Conservation (phyloP, 2,329 filamentous ascomycete species). For the Botrytis porri region DNA sequence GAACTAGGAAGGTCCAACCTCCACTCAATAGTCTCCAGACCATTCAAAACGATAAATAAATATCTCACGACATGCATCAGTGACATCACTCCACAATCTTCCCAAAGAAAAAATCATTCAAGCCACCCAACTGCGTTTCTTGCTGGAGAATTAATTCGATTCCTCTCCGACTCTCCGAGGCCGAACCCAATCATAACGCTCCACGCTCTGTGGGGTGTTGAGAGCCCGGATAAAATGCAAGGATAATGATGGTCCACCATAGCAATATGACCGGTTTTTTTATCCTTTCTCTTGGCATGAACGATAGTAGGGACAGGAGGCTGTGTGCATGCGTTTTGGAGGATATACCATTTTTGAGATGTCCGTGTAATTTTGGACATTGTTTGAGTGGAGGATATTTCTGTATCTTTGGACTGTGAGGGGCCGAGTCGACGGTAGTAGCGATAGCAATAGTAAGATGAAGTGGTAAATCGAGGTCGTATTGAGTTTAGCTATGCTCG, state of each 20-base stretch:
- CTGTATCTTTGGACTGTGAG: neutral
- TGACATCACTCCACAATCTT: conserved; percentile 4
- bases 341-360: neutral
- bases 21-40: neutral
- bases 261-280: neutral
- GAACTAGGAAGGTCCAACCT: neutral
- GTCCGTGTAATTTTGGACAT: neutral
- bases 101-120: neutral
- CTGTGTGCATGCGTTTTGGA: conserved; percentile 9
- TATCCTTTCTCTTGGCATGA: neutral
- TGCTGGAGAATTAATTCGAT: neutral
- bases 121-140: neutral
- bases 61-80: conserved; percentile 1
- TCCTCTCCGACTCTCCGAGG: neutral
- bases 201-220: conserved; percentile 8
- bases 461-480: conserved; percentile 1
- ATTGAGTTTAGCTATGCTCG: neutral
- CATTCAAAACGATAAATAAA: neutral
- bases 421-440: neutral
- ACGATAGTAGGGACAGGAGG: conserved; percentile 1
- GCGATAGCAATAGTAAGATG: neutral
- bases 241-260: neutral
- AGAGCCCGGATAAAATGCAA: neutral
- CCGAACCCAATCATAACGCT: neutral
- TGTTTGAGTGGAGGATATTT: neutral